Percentiles rank a stretch among this genome's conserved stretches.
phyloP scores from a whole-genome alignment of 1,284 basidiomycete species.

The Fistulinella cinereoalba region DNA sequence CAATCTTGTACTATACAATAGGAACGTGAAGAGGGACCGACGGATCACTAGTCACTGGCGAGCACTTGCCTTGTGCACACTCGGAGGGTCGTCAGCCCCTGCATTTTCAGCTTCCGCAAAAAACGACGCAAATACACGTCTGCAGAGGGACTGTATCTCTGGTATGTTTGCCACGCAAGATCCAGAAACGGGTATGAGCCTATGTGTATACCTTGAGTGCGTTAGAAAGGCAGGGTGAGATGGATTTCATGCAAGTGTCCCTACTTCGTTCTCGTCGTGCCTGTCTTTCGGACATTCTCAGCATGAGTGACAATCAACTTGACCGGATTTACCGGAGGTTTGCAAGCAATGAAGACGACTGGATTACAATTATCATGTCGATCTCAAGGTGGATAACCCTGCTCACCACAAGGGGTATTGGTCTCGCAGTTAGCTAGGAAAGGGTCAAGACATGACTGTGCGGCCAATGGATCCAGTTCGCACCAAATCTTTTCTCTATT shows the following conservation, averaged over 20 bases:
- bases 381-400: background rate
- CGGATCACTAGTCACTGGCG: background rate
- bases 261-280: constrained; percentile 64
- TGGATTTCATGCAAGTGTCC: constrained; percentile 7
- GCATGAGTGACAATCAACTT: constrained; percentile 63
- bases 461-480: background rate
- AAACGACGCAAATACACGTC: constrained; percentile 49
- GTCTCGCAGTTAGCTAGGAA: constrained; percentile 66
- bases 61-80: constrained; percentile 42
- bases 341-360: constrained; percentile 81
- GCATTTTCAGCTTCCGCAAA: constrained; percentile 41
- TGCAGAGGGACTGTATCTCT: constrained; percentile 64
- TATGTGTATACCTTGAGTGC: constrained; percentile 55
- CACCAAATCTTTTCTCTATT: constrained; percentile 63
- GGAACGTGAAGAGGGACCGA: background rate
- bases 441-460: background rate
- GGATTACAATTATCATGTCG: background rate
- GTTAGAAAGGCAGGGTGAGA: constrained; percentile 2
- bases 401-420: constrained; percentile 70
- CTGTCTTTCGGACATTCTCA: constrained; percentile 58
- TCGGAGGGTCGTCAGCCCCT: constrained; percentile 1
- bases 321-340: constrained; percentile 74
- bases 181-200: constrained; percentile 65
- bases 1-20: constrained; percentile 68
- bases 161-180: constrained; percentile 64